Base-by-base conservation (phyloP, 352 stramenopile genomes). In the Blastocystis sp. region DNA sequence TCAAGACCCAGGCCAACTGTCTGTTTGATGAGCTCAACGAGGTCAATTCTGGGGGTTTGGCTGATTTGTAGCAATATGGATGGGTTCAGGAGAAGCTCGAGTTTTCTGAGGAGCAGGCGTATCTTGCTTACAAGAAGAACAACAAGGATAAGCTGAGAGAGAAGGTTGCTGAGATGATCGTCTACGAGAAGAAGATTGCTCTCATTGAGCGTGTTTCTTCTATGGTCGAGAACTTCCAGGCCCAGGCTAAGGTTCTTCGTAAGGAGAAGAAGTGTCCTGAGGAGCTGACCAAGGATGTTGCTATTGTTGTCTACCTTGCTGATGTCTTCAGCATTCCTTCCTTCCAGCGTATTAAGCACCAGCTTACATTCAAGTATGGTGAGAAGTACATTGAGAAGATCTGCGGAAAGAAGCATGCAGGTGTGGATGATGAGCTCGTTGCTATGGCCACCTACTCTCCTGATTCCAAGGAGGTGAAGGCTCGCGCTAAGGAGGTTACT, bases 201-300 rank as follows among this genome's bases (percentile, higher is more conserved):
- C 71, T 83, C 5, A 59, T 83, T 5, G 71, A 83, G 49, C 49
- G 46, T 29, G 51, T 83, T n/a, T 83, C 46, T 37, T 49, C 71
- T 12, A 83, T 83, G 4, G 49, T 83, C 4, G 71, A 83, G 71
- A 83, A 65, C 14, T 37, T 83, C 14, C 71, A 83, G 71, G n/a
- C 46, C 5, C 49, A 83, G 27, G 27, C 71, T 1, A 83, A 83
- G 27, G 42, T 43, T 12, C 71, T 83, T 4, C 49, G 71, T 0
- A 83, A 83, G 49, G 71, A 83, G 71, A 83, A 83, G 71, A 83
- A 83, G 71, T 83, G 71, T 59, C 71, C 71, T 27, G 71, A 83
- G n/a, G 71, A 83, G 3, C n/a, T 83, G 7, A 56, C n/a, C 21
- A 83, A 65, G 71, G 71, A 83, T 39, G 71, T 83, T 2, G 43